Evolutionary conservation across 78 protist species (phyloP).

Genomic region (Dictyostelium firmibasis): DNA sequence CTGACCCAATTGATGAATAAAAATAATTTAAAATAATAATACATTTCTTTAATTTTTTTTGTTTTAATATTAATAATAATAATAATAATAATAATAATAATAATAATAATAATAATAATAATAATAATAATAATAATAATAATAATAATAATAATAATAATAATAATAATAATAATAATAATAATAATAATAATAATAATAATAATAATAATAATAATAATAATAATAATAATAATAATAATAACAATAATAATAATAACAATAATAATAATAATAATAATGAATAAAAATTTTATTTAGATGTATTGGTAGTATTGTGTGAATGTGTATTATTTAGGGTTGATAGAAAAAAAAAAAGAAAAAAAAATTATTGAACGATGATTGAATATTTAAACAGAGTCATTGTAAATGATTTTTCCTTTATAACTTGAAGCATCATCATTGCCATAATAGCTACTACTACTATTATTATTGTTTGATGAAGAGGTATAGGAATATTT

Average conservation of each 20-base stretch:
- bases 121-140: background rate
- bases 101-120: background rate
- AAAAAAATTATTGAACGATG: background rate
- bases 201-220: too few relatives aligned
- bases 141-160: too few relatives aligned
- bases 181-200: too few relatives aligned
- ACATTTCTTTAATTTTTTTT: too few relatives aligned
- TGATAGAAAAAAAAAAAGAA: background rate
- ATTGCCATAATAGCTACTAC: background rate
- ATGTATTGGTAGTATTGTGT: too few relatives aligned
- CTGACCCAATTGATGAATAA: conserved; percentile 9
- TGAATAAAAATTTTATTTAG: too few relatives aligned
- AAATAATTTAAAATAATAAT: background rate
- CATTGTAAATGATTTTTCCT: background rate
- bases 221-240: too few relatives aligned
- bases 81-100: too few relatives aligned
- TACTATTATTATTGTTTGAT: background rate
- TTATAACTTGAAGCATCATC: background rate
- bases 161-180: too few relatives aligned
- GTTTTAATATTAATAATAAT: background rate
- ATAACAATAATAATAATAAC: too few relatives aligned
- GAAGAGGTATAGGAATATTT: background rate
- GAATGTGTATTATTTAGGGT: too few relatives aligned
- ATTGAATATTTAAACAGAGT: background rate
- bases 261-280: too few relatives aligned